Conservation (phyloP, 768 basidiomycete genomes). For the Hericium rajendrae region DNA sequence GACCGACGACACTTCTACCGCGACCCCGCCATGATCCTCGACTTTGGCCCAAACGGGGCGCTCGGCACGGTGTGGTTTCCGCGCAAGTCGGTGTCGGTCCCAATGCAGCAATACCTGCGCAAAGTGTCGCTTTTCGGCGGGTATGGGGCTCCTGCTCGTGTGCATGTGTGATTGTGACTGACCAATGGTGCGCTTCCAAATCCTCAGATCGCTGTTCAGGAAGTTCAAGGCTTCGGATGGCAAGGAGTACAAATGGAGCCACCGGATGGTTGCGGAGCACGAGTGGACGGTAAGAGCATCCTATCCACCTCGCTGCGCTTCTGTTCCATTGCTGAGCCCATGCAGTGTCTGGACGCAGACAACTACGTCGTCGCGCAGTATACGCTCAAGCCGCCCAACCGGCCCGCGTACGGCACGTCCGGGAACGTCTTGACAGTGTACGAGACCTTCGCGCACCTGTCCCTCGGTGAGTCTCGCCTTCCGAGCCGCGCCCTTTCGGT, state of each 20-base stretch:
- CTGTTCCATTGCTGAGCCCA: constrained; percentile 1
- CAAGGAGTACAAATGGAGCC: constrained; percentile 60
- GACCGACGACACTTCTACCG: constrained; percentile 42
- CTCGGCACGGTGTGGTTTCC: constrained; percentile 53
- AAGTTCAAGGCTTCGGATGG: constrained; percentile 66
- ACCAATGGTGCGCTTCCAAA: neutral
- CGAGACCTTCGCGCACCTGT: constrained; percentile 42
- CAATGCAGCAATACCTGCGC: constrained; percentile 56
- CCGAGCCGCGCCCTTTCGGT: neutral
- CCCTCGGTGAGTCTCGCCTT: constrained; percentile 35
- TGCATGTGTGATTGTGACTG: constrained; percentile 1
- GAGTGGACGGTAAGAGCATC: constrained; percentile 65
- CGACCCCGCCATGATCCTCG: constrained; percentile 47
- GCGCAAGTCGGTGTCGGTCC: constrained; percentile 33
- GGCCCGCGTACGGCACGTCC: constrained; percentile 48
- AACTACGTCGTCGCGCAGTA: constrained; percentile 57
- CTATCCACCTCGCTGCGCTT: neutral
- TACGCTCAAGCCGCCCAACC: constrained; percentile 44
- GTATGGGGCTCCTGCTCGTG: constrained; percentile 30
- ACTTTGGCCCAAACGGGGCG: constrained; percentile 47
- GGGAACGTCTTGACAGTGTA: constrained; percentile 55
- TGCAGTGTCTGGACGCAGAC: constrained; percentile 45
- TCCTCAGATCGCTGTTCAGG: constrained; percentile 48
- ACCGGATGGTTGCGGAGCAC: constrained; percentile 43
- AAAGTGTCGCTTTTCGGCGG: constrained; percentile 58